A percentile compares a stretch with the other conserved stretches of the same genome.
These are phyloP conservation scores for Elsinoe ampelina DNA, from an alignment of 2,329 filamentous ascomycete species.

Conservation along the genomic window DNA sequence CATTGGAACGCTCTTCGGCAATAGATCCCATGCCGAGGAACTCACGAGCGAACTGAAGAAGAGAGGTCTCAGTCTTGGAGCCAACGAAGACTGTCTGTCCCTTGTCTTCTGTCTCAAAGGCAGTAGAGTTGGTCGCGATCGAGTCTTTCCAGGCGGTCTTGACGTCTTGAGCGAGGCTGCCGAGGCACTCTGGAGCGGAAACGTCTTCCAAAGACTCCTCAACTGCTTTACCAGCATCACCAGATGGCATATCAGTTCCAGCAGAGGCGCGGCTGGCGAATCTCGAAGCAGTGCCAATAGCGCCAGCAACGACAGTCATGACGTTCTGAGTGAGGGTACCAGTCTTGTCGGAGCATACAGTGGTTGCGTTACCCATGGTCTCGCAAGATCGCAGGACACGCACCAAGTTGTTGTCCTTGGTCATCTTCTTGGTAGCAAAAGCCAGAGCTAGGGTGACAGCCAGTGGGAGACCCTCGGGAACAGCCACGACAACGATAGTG, in stretches of 20 bases:
- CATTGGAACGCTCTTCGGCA: conserved; percentile 52
- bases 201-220: conserved; percentile 38
- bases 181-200: conserved; percentile 45
- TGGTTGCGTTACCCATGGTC: conserved; percentile 63
- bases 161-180: conserved; percentile 42
- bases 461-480: conserved; percentile 56
- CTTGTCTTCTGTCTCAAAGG: conserved; percentile 56
- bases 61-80: conserved; percentile 68
- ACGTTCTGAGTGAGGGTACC: conserved; percentile 66
- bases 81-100: conserved; percentile 56
- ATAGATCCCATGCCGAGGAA: conserved; percentile 56
- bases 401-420: conserved; percentile 63
- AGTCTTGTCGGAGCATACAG: conserved; percentile 73
- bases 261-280: conserved; percentile 39
- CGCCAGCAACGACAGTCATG: conserved; percentile 68
- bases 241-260: conserved; percentile 21
- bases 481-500: conserved; percentile 60
- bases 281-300: conserved; percentile 50
- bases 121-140: conserved; percentile 59
- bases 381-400: conserved; percentile 58
- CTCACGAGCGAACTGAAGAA: conserved; percentile 60
- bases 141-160: conserved; percentile 53
- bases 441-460: conserved; percentile 60
- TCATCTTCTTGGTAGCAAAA: conserved; percentile 58
- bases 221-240: conserved; percentile 21